Conservation (phyloP, 2,329 filamentous ascomycete species). For the Monosporascus sp. region DNA sequence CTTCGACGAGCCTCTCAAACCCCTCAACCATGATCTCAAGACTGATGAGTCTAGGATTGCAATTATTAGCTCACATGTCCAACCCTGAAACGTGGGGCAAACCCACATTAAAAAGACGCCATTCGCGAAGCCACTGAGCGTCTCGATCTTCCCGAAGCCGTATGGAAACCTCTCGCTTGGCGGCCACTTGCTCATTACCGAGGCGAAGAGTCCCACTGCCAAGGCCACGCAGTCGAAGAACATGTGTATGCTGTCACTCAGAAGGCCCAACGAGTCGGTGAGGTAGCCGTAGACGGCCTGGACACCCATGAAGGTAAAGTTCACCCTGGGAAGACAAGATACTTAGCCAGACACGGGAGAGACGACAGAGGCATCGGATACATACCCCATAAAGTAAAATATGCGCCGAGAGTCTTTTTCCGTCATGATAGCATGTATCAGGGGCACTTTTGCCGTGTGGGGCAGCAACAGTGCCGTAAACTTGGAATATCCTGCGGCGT, state of each 20-base stretch:
- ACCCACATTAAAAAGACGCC: slow-evolving; percentile 85
- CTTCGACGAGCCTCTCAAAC: slow-evolving; percentile 78
- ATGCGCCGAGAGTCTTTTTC: slow-evolving; percentile 93
- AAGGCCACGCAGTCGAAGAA: slow-evolving; percentile 96
- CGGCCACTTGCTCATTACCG: slow-evolving; percentile 96
- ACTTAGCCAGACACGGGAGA: slow-evolving; percentile 5
- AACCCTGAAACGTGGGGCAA: background rate
- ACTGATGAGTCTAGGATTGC: slow-evolving; percentile 68
- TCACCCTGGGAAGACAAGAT: slow-evolving; percentile 55
- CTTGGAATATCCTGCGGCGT: slow-evolving; percentile 51
- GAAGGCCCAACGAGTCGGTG: slow-evolving; percentile 87
- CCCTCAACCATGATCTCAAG: slow-evolving; percentile 96
- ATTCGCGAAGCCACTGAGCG: slow-evolving; percentile 91
- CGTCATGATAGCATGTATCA: slow-evolving; percentile 78
- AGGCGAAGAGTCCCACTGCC: slow-evolving; percentile 81
- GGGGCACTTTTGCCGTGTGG: slow-evolving; percentile 63
- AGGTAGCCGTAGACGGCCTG: slow-evolving; percentile 92
- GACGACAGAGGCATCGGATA: slow-evolving; percentile 7
- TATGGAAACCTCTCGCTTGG: slow-evolving; percentile 86
- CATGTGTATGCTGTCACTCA: slow-evolving; percentile 99
- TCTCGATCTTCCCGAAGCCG: slow-evolving; percentile 95
- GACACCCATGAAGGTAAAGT: slow-evolving; percentile 90
- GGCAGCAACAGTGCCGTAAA: slow-evolving; percentile 71
- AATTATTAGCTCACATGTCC: background rate
- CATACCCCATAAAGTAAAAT: slow-evolving; percentile 92